These are phyloP conservation scores for Quercus tomentella DNA, from an alignment of 331 rosid species.

Conservation along the genomic window DNA sequence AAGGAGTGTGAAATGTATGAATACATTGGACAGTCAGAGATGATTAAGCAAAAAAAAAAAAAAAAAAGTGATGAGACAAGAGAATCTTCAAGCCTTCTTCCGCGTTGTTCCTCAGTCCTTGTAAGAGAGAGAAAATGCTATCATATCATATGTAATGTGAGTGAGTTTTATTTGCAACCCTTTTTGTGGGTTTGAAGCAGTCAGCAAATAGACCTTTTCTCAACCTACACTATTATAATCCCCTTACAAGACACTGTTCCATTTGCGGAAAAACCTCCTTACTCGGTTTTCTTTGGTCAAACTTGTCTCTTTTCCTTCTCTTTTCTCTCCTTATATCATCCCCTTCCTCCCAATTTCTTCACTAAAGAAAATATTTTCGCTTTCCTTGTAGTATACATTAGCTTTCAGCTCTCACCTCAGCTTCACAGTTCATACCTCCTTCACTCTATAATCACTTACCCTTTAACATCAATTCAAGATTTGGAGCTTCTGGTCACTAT, in stretches of 20 bases:
- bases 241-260: conserved; percentile 11
- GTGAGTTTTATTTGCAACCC: too few species aligned
- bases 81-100: conserved; percentile 55
- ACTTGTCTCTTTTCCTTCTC: conserved; percentile 27
- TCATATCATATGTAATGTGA: too few species aligned
- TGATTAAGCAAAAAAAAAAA: not conserved
- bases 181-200: conserved; percentile 27
- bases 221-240: not conserved
- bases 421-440: conserved; percentile 1
- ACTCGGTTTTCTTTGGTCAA: conserved; percentile 32
- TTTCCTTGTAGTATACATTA: conserved; percentile 1
- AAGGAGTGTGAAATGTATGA: not conserved
- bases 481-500: not conserved
- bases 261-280: not conserved
- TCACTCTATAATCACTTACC: not conserved
- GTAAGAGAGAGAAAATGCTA: not conserved
- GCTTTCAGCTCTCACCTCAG: not conserved
- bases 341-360: conserved; percentile 52
- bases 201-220: conserved; percentile 25
- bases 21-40: not conserved
- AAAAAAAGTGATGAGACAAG: not conserved
- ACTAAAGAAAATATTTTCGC: not conserved
- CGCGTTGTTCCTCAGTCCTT: conserved; percentile 45
- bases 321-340: conserved; percentile 22
- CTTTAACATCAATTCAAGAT: not conserved